Evolutionary conservation across 345 rosid species (phyloP).

Genomic region (Kernera saxatilis): DNA sequence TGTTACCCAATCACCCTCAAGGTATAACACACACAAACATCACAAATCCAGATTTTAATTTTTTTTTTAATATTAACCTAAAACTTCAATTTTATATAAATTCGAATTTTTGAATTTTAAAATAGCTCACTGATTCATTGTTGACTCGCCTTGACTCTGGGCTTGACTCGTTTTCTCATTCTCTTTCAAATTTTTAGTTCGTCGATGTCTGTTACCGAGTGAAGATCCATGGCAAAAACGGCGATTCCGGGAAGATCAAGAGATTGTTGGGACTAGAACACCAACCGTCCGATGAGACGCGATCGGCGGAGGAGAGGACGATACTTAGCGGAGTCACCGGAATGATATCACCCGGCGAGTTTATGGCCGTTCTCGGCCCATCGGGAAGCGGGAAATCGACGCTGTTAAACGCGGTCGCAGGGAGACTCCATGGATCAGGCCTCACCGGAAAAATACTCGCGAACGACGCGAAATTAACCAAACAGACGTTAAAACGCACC

Average conservation of each 20-base stretch:
- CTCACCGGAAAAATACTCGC: slow-evolving; percentile 66
- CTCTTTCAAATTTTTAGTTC: slow-evolving; percentile 45
- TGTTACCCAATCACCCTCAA: slow-evolving; percentile 73
- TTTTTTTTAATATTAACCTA: too few relatives aligned
- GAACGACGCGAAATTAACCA: slow-evolving; percentile 45
- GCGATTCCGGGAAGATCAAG: slow-evolving; percentile 28
- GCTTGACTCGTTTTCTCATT: slow-evolving; percentile 22
- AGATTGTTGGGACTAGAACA: slow-evolving; percentile 28
- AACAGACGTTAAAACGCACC: slow-evolving; percentile 52
- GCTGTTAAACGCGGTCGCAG: slow-evolving; percentile 65
- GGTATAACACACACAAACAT: slow-evolving; percentile 35
- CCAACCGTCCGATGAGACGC: slow-evolving; percentile 21
- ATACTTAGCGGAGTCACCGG: slow-evolving; percentile 71
- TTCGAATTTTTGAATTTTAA: background rate
- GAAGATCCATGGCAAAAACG: slow-evolving; percentile 34
- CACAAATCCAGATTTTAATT: background rate
- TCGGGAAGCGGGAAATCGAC: slow-evolving; percentile 98
- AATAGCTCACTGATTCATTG: background rate
- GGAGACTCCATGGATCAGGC: slow-evolving; percentile 53
- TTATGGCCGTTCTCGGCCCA: slow-evolving; percentile 86
- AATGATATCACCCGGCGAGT: slow-evolving; percentile 76
- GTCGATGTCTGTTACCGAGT: slow-evolving; percentile 61
- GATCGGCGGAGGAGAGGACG: slow-evolving; percentile 45
- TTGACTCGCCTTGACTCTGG: slow-evolving; percentile 29
- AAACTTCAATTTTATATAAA: background rate